A percentile compares a stretch with the other conserved stretches of the same genome.
Evolutionary conservation across 192 early-diverging fungal species (phyloP).

Genomic region (Entomortierella chlamydospora): DNA sequence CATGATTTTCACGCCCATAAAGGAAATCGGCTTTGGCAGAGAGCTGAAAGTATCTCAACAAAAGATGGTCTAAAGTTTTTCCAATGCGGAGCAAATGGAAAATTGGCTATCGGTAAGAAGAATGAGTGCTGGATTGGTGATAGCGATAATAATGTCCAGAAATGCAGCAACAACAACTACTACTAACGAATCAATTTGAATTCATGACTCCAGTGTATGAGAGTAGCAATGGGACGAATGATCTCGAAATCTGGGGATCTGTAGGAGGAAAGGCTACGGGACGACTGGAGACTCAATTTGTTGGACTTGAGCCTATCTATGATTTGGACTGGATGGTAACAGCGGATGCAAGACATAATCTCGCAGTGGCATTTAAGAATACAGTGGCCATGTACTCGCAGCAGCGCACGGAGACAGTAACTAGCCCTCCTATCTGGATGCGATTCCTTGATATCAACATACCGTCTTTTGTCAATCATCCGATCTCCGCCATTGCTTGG

Average conservation of each 20-base stretch:
- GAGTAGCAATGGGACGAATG: slow-evolving; percentile 16
- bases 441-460: slow-evolving; percentile 67
- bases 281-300: slow-evolving; percentile 20
- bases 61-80: slow-evolving; percentile 28
- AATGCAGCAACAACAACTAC: no score
- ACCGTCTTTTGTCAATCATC: slow-evolving; percentile 58
- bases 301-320: slow-evolving; percentile 54
- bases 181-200: no score
- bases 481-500: slow-evolving; percentile 64
- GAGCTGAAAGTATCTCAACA: slow-evolving; percentile 27
- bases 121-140: no score
- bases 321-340: slow-evolving; percentile 80
- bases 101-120: slow-evolving; percentile 51
- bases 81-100: slow-evolving; percentile 58
- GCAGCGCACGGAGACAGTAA: slow-evolving; percentile 54
- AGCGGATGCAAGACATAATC: slow-evolving; percentile 78
- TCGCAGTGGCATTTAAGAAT: slow-evolving; percentile 69
- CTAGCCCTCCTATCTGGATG: slow-evolving; percentile 61
- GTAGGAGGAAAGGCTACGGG: slow-evolving; percentile 45
- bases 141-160: no score
- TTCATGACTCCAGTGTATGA: slow-evolving; percentile 24
- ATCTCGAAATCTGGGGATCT: slow-evolving; percentile 50
- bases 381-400: slow-evolving; percentile 73
- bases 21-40: slow-evolving; percentile 27
- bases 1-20: slow-evolving; percentile 29